phyloP scores from a whole-genome alignment of 2,329 filamentous ascomycete species.

The Botrytis galanthina region DNA sequence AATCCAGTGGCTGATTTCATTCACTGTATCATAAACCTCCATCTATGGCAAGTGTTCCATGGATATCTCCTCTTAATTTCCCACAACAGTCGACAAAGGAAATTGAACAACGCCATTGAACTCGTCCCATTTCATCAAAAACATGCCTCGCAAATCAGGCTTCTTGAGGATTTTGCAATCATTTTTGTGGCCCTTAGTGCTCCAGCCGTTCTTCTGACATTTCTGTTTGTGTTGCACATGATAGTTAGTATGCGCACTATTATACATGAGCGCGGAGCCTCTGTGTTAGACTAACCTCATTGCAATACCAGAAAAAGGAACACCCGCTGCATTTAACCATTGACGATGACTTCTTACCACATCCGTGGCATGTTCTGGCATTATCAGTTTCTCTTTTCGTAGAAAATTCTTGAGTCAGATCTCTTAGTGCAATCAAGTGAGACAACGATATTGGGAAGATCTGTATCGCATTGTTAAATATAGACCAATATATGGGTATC shows the following conservation, averaged over 20 bases:
- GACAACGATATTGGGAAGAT: not conserved
- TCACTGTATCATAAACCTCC: not conserved
- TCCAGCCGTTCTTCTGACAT: not conserved
- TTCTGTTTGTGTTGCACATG: not conserved
- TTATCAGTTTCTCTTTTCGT: not conserved
- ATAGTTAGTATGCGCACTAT: not conserved
- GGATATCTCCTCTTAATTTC: not conserved
- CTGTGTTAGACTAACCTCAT: not conserved
- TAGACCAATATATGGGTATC: not conserved
- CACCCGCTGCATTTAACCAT: not conserved
- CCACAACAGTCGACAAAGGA: too few relatives aligned
- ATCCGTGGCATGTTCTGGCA: not conserved
- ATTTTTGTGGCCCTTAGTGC: not conserved
- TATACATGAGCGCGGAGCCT: not conserved
- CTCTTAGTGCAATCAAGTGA: not conserved
- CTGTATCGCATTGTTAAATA: not conserved
- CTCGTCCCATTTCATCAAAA: not conserved
- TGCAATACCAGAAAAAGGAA: not conserved
- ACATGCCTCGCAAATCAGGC: not conserved
- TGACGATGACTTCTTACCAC: not conserved
- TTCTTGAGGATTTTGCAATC: not conserved
- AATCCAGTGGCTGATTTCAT: not conserved
- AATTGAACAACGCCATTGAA: not conserved
- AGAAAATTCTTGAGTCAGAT: not conserved
- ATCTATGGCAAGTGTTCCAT: not conserved